Percentiles rank a stretch among this genome's conserved stretches.
phyloP scores from a whole-genome alignment of 192 early-diverging fungal species.

The Dispira parvispora region DNA sequence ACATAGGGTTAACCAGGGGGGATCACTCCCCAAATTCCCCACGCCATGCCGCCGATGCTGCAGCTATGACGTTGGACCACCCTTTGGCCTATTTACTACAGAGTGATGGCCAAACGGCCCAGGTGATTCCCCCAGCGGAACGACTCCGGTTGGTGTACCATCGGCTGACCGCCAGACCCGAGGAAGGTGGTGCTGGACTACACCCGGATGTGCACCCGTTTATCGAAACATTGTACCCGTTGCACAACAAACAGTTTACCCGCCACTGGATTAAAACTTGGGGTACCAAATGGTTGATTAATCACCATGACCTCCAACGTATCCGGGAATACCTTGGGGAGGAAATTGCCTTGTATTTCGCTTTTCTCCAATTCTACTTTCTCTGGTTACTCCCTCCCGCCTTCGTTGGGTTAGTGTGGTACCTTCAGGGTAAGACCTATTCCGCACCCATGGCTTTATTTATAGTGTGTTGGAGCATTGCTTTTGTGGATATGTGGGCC shows the following conservation, averaged over 20 bases:
- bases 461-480: conserved; percentile 46
- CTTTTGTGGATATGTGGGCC: conserved; percentile 72
- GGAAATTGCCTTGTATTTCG: conserved; percentile 88
- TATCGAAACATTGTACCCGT: conserved; percentile 52
- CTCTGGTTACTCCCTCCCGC: conserved; percentile 54
- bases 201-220: conserved; percentile 29
- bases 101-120: not conserved
- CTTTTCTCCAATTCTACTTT: conserved; percentile 81
- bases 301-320: conserved; percentile 45
- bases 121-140: conserved; percentile 23
- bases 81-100: conserved; percentile 3
- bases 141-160: conserved; percentile 42
- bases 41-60: conserved; percentile 11
- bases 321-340: conserved; percentile 79
- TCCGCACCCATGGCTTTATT: conserved; percentile 45
- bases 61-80: not conserved
- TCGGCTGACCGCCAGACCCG: conserved; percentile 34
- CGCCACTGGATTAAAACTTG: conserved; percentile 68
- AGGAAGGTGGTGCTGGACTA: conserved; percentile 47
- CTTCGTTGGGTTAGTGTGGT: conserved; percentile 40
- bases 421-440: conserved; percentile 32
- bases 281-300: conserved; percentile 64
- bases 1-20: conserved; percentile 18
- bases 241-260: conserved; percentile 67
- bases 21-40: conserved; percentile 20